Conservation (phyloP, 2,329 filamentous ascomycete species). For the Pseudogymnoascus sp. region DNA sequence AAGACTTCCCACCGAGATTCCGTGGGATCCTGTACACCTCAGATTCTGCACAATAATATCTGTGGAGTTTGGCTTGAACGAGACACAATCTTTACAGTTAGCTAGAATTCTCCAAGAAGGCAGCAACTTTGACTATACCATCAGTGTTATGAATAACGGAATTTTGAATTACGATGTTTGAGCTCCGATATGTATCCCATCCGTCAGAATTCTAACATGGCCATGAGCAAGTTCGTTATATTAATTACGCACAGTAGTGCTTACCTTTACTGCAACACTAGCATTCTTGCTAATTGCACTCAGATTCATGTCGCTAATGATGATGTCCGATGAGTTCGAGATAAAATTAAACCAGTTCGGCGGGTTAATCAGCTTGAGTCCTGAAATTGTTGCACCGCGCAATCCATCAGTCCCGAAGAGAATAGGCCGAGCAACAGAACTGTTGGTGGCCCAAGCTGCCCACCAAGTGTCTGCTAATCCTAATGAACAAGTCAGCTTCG, state of each 20-base stretch:
- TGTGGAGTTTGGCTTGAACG: constrained; percentile 54
- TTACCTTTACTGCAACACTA: constrained; percentile 42
- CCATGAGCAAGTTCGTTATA: constrained; percentile 31
- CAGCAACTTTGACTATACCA: constrained; percentile 19
- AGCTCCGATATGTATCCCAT: constrained; percentile 51
- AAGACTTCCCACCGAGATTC: constrained; percentile 50
- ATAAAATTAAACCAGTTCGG: constrained; percentile 44
- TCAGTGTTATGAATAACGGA: constrained; percentile 53
- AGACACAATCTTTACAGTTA: constrained; percentile 41
- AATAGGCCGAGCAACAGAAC: constrained; percentile 44
- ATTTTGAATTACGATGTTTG: constrained; percentile 55
- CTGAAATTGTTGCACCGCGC: constrained; percentile 39
- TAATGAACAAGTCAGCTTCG: background rate
- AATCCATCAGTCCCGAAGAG: constrained; percentile 45
- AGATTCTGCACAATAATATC: constrained; percentile 50
- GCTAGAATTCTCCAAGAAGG: constrained; percentile 15
- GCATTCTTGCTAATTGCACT: constrained; percentile 37
- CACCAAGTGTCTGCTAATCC: constrained; percentile 29
- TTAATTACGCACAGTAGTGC: background rate
- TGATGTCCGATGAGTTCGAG: constrained; percentile 43
- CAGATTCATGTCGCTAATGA: constrained; percentile 45
- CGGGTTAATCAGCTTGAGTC: constrained; percentile 45
- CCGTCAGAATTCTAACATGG: constrained; percentile 50
- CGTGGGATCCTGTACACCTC: constrained; percentile 51
- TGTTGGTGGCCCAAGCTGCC: constrained; percentile 41